Conservation (phyloP, 2,329 filamentous ascomycete genomes). For the Lachnellula subtilissima region DNA sequence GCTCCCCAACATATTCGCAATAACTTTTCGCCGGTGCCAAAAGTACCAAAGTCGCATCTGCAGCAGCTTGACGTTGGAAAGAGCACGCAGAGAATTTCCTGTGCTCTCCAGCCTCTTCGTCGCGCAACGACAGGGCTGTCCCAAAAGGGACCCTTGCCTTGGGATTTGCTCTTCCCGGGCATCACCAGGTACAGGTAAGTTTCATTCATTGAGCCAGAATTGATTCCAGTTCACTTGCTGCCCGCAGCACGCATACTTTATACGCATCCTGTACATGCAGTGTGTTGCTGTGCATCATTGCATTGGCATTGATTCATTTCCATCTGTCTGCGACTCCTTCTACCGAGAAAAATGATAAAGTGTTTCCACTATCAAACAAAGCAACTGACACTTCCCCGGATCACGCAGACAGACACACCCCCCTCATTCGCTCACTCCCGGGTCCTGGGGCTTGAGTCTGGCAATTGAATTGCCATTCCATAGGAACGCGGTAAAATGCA, state of each 20-base stretch:
- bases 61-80: not conserved
- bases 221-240: not conserved
- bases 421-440: slow-evolving; percentile 6
- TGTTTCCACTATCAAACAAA: slow-evolving; percentile 15
- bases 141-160: not conserved
- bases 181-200: not conserved
- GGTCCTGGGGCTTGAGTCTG: slow-evolving; percentile 14
- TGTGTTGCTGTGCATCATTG: not conserved
- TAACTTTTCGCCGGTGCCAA: too few species aligned
- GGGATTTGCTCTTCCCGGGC: not conserved
- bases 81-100: not conserved
- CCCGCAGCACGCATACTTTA: not conserved
- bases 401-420: slow-evolving; percentile 10
- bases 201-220: not conserved
- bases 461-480: slow-evolving; percentile 11
- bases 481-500: slow-evolving; percentile 29
- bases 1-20: not conserved
- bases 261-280: not conserved
- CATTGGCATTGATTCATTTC: not conserved
- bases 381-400: slow-evolving; percentile 17
- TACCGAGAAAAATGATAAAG: slow-evolving; percentile 10
- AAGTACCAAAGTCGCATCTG: not conserved
- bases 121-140: not conserved
- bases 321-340: slow-evolving; percentile 2
- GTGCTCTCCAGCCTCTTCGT: not conserved